Evolutionary conservation across 257 asterid genomes (phyloP).

Genomic region (Salvia miltiorrhiza): DNA sequence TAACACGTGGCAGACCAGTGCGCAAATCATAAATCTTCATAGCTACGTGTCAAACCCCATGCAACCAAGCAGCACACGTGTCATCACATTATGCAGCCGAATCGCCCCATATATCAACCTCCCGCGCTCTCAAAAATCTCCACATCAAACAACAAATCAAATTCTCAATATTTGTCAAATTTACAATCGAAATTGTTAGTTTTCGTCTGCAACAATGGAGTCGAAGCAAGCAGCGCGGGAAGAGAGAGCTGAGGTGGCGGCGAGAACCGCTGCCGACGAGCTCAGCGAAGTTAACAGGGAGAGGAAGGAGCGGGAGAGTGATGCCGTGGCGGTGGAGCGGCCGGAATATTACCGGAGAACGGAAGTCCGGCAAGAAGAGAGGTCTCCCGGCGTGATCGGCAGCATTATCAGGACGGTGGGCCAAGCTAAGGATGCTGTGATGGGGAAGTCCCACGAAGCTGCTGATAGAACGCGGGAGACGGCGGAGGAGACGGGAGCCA

Average conservation of each 20-base stretch:
- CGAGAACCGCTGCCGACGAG: conserved; percentile 54
- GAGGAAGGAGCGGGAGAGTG: conserved; percentile 28
- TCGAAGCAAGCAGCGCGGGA: conserved; percentile 39
- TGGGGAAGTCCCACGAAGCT: conserved; percentile 51
- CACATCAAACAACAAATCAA: neutral
- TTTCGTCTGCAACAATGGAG: conserved; percentile 34
- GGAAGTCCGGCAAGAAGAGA: conserved; percentile 19
- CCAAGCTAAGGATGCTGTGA: conserved; percentile 48
- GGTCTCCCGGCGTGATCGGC: conserved; percentile 41
- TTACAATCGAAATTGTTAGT: too few relatives aligned
- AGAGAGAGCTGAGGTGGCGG: conserved; percentile 56
- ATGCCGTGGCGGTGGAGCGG: neutral
- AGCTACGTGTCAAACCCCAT: conserved; percentile 23
- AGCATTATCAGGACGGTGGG: conserved; percentile 35
- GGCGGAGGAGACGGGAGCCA: conserved; percentile 5
- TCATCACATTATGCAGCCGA: neutral
- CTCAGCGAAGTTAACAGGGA: conserved; percentile 45
- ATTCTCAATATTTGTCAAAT: neutral
- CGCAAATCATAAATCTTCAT: neutral
- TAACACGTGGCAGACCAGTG: neutral
- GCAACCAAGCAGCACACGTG: neutral
- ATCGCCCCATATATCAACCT: neutral
- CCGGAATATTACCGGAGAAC: neutral
- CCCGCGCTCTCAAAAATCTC: neutral
- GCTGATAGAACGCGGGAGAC: too few relatives aligned